Percentiles rank a stretch among this genome's conserved stretches.
phyloP scores from a whole-genome alignment of 768 basidiomycete genomes.

The Gelatoporia subvermispora region DNA sequence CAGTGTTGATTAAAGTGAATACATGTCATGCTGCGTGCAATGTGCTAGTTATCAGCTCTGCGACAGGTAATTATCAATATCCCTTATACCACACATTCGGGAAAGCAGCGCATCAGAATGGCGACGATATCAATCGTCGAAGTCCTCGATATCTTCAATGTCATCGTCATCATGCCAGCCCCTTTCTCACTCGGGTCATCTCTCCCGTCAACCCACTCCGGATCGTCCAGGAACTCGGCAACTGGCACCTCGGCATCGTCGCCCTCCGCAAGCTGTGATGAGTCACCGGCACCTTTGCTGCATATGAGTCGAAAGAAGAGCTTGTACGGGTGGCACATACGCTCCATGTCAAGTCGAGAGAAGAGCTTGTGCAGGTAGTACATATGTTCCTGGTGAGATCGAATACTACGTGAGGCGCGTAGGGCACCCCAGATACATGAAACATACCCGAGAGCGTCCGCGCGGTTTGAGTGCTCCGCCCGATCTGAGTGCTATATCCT shows the following conservation, averaged over 20 bases:
- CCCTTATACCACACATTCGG: too few species aligned
- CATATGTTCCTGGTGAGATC: not conserved
- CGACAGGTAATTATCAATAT: too few species aligned
- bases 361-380: conserved; percentile 41
- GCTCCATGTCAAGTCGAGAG: conserved; percentile 43
- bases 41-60: too few species aligned
- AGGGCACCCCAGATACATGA: conserved; percentile 2
- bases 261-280: conserved; percentile 20
- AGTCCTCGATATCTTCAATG: conserved; percentile 27
- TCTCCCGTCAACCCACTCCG: too few species aligned
- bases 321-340: conserved; percentile 29
- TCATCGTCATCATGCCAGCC: conserved; percentile 31
- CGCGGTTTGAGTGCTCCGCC: conserved; percentile 58
- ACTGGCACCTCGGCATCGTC: conserved; percentile 9
- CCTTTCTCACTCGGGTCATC: conserved; percentile 27
- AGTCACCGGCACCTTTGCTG: conserved; percentile 7
- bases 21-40: too few species aligned
- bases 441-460: conserved; percentile 26
- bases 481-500: conserved; percentile 49
- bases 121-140: too few species aligned
- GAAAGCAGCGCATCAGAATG: too few species aligned
- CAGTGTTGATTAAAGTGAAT: too few species aligned
- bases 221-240: too few species aligned
- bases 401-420: not conserved
- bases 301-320: conserved; percentile 53